Evolutionary conservation across 192 early-diverging fungal species (phyloP).

Genomic region (Linnemannia exigua): DNA sequence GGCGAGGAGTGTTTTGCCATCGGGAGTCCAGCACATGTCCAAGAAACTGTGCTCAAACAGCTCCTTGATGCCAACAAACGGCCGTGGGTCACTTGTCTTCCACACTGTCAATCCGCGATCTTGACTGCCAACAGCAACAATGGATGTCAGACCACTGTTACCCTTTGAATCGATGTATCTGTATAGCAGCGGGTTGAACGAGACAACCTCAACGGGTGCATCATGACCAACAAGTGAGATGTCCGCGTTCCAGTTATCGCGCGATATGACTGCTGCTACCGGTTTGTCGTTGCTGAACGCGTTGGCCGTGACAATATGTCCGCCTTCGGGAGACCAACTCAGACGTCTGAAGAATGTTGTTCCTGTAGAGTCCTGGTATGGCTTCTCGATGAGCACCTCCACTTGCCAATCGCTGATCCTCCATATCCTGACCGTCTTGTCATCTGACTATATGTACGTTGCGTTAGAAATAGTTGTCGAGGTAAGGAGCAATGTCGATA

Average conservation of each 20-base stretch:
- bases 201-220: constrained; percentile 87
- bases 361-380: constrained; percentile 82
- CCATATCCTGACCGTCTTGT: constrained; percentile 91
- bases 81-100: constrained; percentile 81
- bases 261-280: constrained; percentile 83
- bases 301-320: constrained; percentile 90
- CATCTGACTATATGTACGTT: constrained; percentile 76
- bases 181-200: constrained; percentile 89
- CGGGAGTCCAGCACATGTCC: constrained; percentile 90
- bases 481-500: not conserved
- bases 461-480: not conserved
- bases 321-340: constrained; percentile 98
- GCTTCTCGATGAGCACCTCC: constrained; percentile 80
- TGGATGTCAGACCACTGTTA: constrained; percentile 61
- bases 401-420: constrained; percentile 88
- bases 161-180: constrained; percentile 52
- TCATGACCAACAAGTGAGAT: constrained; percentile 91
- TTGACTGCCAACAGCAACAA: constrained; percentile 92
- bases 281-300: constrained; percentile 85
- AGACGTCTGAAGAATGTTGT: constrained; percentile 92
- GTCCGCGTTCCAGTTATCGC: constrained; percentile 84
- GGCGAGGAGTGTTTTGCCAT: constrained; percentile 81
- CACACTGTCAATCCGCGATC: constrained; percentile 91
- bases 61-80: constrained; percentile 78
- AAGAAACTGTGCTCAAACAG: constrained; percentile 88